Evolutionary conservation across 805 yeast species (phyloP).

Genomic region (Wickerhamiella dianesei): DNA sequence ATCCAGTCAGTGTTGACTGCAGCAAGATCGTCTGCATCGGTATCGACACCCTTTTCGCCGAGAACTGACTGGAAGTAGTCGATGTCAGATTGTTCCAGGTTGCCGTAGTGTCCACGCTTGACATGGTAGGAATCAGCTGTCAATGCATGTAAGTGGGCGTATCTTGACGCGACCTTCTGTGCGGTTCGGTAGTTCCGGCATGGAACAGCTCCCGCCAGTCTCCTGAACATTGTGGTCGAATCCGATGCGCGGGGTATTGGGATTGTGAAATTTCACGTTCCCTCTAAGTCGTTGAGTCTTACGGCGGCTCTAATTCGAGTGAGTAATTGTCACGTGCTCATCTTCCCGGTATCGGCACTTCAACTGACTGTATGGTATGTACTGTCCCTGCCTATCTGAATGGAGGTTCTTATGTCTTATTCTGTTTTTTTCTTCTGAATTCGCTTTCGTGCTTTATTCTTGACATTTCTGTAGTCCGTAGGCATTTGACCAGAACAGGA

Average conservation of each 20-base stretch:
- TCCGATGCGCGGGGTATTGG: not conserved
- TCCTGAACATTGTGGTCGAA: not conserved
- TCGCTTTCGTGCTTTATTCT: no score
- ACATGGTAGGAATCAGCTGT: conserved; percentile 61
- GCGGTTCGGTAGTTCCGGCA: not conserved
- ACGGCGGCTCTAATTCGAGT: no score
- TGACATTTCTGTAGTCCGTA: no score
- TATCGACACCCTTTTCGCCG: conserved; percentile 24
- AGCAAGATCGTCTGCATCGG: conserved; percentile 49
- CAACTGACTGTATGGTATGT: no score
- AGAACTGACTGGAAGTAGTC: conserved; percentile 47
- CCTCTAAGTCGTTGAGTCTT: no score
- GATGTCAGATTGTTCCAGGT: conserved; percentile 43
- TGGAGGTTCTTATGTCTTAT: no score
- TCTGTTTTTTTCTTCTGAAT: no score
- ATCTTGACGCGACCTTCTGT: not conserved
- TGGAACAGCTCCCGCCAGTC: not conserved
- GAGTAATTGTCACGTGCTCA: not conserved
- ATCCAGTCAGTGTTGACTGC: conserved; percentile 83
- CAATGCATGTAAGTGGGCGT: conserved; percentile 18
- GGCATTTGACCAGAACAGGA: no score
- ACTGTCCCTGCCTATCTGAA: no score
- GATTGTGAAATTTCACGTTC: not conserved
- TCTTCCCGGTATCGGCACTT: not conserved
- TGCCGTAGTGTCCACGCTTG: conserved; percentile 35